A percentile compares a stretch with the other conserved stretches of the same genome.
phyloP scores from a whole-genome alignment of 106 monocot species.

The Platanthera zijinensis region DNA sequence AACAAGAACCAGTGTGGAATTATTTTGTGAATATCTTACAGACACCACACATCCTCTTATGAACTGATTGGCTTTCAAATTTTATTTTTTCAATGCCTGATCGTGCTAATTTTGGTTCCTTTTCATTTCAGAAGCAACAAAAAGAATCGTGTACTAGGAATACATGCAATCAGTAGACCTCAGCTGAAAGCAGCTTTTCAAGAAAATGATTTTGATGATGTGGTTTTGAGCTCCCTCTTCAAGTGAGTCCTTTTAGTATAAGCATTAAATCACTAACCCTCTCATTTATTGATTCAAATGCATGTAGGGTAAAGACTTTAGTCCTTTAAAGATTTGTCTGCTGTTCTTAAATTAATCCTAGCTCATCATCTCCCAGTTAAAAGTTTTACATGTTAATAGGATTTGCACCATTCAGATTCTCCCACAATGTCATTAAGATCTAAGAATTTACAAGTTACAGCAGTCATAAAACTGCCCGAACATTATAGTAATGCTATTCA shows the following conservation, averaged over 20 bases:
- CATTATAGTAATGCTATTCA: background rate
- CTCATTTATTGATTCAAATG: background rate
- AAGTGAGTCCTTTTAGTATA: background rate
- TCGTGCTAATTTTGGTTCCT: background rate
- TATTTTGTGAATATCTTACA: background rate
- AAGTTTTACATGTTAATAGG: background rate
- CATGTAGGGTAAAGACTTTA: background rate
- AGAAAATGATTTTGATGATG: constrained; percentile 10
- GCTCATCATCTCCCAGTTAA: background rate
- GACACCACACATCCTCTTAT: background rate
- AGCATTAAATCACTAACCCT: background rate
- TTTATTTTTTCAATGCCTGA: background rate
- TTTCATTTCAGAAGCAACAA: constrained; percentile 4
- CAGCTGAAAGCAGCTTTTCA: background rate
- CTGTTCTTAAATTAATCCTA: background rate
- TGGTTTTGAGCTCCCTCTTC: constrained; percentile 3
- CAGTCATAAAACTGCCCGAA: background rate
- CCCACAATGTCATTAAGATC: background rate
- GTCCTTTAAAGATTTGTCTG: background rate
- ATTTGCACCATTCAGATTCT: background rate
- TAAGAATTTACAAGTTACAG: background rate
- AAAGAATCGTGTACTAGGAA: background rate
- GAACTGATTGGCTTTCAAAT: background rate
- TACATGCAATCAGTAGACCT: background rate
- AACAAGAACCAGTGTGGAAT: background rate